Base-by-base conservation (phyloP, 805 yeast species). In the Komagataella pastoris region DNA sequence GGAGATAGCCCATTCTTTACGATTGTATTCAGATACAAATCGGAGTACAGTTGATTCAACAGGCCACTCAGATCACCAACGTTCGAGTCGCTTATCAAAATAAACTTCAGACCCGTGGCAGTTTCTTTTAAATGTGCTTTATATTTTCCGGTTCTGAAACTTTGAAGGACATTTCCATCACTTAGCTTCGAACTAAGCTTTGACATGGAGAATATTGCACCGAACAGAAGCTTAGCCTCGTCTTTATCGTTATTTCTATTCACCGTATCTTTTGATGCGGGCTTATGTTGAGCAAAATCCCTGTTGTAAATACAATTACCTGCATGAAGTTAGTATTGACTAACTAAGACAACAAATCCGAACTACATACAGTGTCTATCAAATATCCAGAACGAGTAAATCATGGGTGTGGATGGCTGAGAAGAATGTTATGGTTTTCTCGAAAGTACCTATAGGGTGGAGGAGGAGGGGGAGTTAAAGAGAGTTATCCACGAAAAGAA, bases 361-460 rank as follows among this genome's bases (percentile, higher is more conserved):
- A 3, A 10, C 7, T 23, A 64, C 77, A 50, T 70, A 67, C 97
- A 87, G 67, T 91, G 97, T 63, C 93, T 77, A 64, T 91, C 97
- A 63, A 85, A 91, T 52, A 91, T 79, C 86, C 89, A 87, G 62
- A 90, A 85, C 8, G 96, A 86, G 68, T 83, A 83, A 48, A 89
- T 80, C 40, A 30, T 30, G 12, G 14, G 40, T 30, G 40, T 30
- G 14, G 3, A 30, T 14, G 14, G 40, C 14, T 10, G 40, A 30
- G 40, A 30, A 30, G 40, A 30, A 30, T 30, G 40, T 30, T 30
- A 30, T 30, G 40, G 14, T 30, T 30, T 30, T 30, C 40, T 30
- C 40, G 40, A 30, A 30, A 14, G 14, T 10, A 2, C 7, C 14
- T 30, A 10, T 8, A 7, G 40, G 18, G 18, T 18, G 18, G 18